Evolutionary conservation across 1,139 yeast genomes (phyloP), one percentile per base, ranked within the genome.

Genomic region (Hemisphaericaspora lyxosophila): DNA sequence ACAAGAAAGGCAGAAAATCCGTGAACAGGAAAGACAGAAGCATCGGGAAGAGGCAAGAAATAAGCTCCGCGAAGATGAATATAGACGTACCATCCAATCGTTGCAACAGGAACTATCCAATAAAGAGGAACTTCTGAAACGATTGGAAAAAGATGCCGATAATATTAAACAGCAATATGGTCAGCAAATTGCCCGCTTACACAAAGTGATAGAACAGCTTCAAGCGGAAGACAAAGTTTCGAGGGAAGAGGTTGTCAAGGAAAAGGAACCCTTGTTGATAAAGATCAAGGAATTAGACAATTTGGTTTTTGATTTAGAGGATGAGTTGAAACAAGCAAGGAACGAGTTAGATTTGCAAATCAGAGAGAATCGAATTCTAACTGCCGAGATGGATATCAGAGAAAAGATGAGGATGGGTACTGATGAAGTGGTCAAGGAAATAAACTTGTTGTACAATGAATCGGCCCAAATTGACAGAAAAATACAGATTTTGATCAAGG

Each of bases 351-450:
- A 42, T 5, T 5, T 12, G 3, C 42, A 37, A 20, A 29, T 19
- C 3, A 19, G 30, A 18, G 35, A 34, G 24, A 42, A 31, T 18
- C 33, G 27, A 14, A 29, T 23, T n/a, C 27, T 42, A 13, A 33
- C 32, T 12, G 26, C 33, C 2, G 46, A 42, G 34, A 33, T 42
- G 40, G 33, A 36, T 16, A 33, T 44, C 11, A 31, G 42, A 24
- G 46, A 40, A n/a, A 35, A 33, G 26, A 42, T 44, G 13, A 36
- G 41, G 26, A 17, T 34, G 4, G 31, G 31, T 18, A 31, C 26
- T 22, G 18, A 26, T 3, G 26, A 26, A 7, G 24, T 36, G n/a
- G 42, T 35, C 12, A 22, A 20, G n/a, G 40, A 33, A 13, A 19
- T 38, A 7, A 28, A 40, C 8, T 7, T n/a, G 6, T 33, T 38